Conservation (phyloP, 2,329 filamentous ascomycete species). For the Escovopsis sp. region DNA sequence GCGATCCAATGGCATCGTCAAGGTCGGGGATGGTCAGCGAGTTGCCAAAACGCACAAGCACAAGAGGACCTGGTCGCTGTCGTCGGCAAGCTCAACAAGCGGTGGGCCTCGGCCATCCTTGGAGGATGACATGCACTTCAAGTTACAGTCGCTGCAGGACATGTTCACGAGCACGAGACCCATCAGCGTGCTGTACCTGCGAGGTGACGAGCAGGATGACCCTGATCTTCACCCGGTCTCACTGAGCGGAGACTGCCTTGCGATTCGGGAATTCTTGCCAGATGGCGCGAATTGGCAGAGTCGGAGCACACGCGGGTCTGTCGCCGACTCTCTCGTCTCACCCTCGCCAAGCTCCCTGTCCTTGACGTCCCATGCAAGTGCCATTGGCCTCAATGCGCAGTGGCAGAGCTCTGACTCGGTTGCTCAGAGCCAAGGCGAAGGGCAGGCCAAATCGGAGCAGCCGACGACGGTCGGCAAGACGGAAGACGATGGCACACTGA, state of each 20-base stretch:
- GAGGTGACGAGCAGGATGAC: constrained; percentile 65
- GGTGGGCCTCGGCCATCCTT: constrained; percentile 33
- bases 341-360: constrained; percentile 53
- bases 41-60: constrained; percentile 80
- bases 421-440: constrained; percentile 29
- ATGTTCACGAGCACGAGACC: constrained; percentile 80
- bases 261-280: constrained; percentile 35
- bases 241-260: constrained; percentile 51
- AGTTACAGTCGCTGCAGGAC: constrained; percentile 64
- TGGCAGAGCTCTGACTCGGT: constrained; percentile 46
- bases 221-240: constrained; percentile 65
- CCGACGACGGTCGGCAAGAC: constrained; percentile 36
- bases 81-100: constrained; percentile 53
- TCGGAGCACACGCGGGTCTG: constrained; percentile 41
- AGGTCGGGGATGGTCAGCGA: constrained; percentile 36
- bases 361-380: constrained; percentile 40
- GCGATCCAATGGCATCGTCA: constrained; percentile 34
- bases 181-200: constrained; percentile 63
- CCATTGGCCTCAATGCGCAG: constrained; percentile 24
- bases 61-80: constrained; percentile 91
- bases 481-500: constrained; percentile 50
- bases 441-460: constrained; percentile 35
- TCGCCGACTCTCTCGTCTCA: constrained; percentile 48
- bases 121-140: constrained; percentile 66
- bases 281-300: constrained; percentile 36